Evolutionary conservation across 2,329 filamentous ascomycete genomes (phyloP).

Genomic region (Cytospora leucostoma): DNA sequence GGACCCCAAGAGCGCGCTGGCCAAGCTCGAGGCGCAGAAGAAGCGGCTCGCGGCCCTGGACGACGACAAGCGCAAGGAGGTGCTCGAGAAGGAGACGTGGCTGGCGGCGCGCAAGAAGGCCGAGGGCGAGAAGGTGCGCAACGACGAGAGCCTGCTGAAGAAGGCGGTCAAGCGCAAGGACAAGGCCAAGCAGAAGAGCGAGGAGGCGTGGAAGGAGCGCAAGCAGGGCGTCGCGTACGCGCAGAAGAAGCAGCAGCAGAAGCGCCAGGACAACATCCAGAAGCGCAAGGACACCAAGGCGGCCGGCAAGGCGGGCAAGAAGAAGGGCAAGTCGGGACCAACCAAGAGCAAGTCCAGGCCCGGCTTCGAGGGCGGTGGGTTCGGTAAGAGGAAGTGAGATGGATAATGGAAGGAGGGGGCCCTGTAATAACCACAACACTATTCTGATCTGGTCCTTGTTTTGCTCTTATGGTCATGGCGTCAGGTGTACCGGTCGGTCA

Average conservation of each 20-base stretch:
- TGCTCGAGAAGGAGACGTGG: constrained; percentile 94
- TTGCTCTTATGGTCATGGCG: constrained; percentile 16
- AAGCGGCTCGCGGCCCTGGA: constrained; percentile 75
- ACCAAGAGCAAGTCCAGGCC: constrained; percentile 57
- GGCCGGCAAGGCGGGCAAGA: constrained; percentile 59
- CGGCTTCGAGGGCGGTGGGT: constrained; percentile 67
- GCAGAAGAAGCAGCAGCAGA: constrained; percentile 77
- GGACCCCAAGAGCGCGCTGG: constrained; percentile 83
- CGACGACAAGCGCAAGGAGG: constrained; percentile 77
- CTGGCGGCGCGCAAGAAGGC: constrained; percentile 85
- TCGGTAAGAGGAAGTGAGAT: constrained; percentile 51
- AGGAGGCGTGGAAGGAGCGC: constrained; percentile 81
- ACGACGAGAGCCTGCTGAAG: constrained; percentile 85
- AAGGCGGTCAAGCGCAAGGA: constrained; percentile 95
- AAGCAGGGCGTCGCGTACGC: constrained; percentile 71
- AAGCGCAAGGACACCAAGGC: constrained; percentile 75
- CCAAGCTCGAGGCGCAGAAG: constrained; percentile 83
- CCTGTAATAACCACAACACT: no score
- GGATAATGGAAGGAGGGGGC: not conserved
- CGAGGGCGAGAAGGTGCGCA: constrained; percentile 84
- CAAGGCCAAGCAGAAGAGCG: constrained; percentile 84
- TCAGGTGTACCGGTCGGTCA: constrained; percentile 9
- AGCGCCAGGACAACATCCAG: constrained; percentile 76
- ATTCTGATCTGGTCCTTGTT: not conserved
- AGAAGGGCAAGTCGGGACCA: constrained; percentile 51